Evolutionary conservation across 176 grass and related monocot species (phyloP), one percentile per base, ranked within the genome.

Genomic region (Oryza meyeriana): DNA sequence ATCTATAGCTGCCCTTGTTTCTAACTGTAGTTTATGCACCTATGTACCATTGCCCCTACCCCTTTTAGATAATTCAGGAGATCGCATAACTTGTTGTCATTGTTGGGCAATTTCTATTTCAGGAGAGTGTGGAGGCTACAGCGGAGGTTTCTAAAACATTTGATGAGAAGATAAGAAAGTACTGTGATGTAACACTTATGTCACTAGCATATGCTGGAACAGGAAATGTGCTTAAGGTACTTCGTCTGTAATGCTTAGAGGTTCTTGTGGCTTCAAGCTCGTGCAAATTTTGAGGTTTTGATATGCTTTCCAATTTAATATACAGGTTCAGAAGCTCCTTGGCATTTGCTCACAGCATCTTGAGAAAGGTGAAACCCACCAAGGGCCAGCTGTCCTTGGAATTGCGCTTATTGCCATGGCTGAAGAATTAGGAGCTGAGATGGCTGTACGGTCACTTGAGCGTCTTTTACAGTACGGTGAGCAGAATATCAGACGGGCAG

Each of bases 121-220:
- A 99, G 96, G 93, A 95, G 55, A 93, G 68, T 64, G 93, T 94
- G 20, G 96, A 95, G 70, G 96, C 96, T 50, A 99, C 93, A 0
- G 87, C 91, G 42, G 96, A 99, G 75, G 96, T 99, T 75, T 91
- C 91, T 27, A 99, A 99, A 84, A 95, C 93, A 82, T 95, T 99
- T 85, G 94, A 99, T 73, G 93, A 99, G 72, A 99, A 99, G 88
- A 99, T 99, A 64, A 89, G 87, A 70, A 99, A 99, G 87, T 95
- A 99, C n/a, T 91, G 90, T 90, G 93, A 99, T 55, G 93, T 95
- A 61, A 99, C 93, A 31, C 91, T 99, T 44, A 89, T 99, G 90
- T 95, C 96, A 22, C 75, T 99, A 81, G 96, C 96, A 69, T 95
- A 99, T 90, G 96, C 96, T 38, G 96, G 96, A 87, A 99, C 96